Evolutionary conservation across 192 early-diverging fungal species (phyloP).

Genomic region (Backusella circina): DNA sequence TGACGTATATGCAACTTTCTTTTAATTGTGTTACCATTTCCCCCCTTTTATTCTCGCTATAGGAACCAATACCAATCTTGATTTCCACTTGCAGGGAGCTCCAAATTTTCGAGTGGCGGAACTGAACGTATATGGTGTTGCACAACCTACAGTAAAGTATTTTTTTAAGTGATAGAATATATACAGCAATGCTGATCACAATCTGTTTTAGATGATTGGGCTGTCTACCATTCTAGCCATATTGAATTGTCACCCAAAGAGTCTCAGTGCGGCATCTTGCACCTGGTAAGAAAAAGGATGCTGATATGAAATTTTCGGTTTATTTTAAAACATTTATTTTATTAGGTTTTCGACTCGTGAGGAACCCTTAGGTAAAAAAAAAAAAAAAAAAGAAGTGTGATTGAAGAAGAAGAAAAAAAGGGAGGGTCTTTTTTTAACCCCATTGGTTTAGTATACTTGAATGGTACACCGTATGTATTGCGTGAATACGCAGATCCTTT

Average conservation of each 20-base stretch:
- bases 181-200: neutral
- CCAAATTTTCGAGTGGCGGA: conserved; percentile 61
- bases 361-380: conserved; percentile 28
- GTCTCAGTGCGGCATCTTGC: conserved; percentile 16
- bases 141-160: conserved; percentile 51
- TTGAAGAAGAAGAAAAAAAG: neutral
- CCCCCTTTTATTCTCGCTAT: neutral
- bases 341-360: conserved; percentile 38
- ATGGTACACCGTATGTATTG: conserved; percentile 56
- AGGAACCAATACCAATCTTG: conserved; percentile 39
- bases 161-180: neutral
- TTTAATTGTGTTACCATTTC: neutral
- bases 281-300: conserved; percentile 18
- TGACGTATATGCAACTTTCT: neutral
- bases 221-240: conserved; percentile 52
- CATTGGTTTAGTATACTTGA: conserved; percentile 58
- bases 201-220: conserved; percentile 32
- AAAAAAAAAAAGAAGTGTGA: neutral
- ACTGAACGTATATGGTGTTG: conserved; percentile 58
- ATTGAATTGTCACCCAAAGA: conserved; percentile 44
- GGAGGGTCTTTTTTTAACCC: too few species aligned
- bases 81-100: conserved; percentile 60
- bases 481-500: conserved; percentile 48
- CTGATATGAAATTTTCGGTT: neutral
- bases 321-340: neutral